Evolutionary conservation across 306 rosid genomes (phyloP).

Genomic region (Dryas alaskensis): DNA sequence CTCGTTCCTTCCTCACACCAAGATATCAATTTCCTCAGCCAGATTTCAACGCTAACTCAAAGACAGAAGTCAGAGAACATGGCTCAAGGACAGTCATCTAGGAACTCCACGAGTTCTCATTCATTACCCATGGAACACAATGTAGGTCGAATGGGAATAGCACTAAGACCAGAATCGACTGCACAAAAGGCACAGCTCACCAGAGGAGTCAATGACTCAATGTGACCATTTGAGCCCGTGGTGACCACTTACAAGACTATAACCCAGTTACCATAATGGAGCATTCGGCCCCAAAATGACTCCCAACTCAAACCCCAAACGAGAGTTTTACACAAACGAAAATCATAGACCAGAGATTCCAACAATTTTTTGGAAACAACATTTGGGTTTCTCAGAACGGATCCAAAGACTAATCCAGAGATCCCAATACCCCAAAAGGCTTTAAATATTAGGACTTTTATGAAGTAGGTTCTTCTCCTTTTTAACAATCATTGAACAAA

Average conservation of each 20-base stretch:
- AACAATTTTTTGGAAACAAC: slow-evolving; percentile 7
- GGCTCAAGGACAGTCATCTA: not conserved
- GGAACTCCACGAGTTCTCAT: not conserved
- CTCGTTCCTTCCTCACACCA: not conserved
- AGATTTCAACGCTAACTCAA: not conserved
- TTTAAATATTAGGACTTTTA: slow-evolving; percentile 11
- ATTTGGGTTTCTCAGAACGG: slow-evolving; percentile 34
- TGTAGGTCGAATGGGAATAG: not conserved
- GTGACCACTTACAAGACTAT: not conserved
- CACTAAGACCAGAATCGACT: slow-evolving; percentile 2
- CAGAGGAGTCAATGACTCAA: not conserved
- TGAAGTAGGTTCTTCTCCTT: slow-evolving; percentile 19
- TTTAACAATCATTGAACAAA: not conserved
- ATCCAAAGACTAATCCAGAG: slow-evolving; percentile 33
- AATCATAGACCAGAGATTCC: not conserved
- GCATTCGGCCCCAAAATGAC: slow-evolving; percentile 11
- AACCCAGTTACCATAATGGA: slow-evolving; percentile 14
- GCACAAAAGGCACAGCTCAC: slow-evolving; percentile 5
- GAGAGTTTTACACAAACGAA: not conserved
- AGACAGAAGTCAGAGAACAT: not conserved
- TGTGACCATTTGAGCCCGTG: not conserved
- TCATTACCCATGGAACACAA: not conserved
- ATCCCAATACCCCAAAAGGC: slow-evolving; percentile 25
- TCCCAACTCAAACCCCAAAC: slow-evolving; percentile 2
- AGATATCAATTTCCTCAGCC: not conserved